Conservation (phyloP, 768 basidiomycete genomes). For the Royoungia palumana region DNA sequence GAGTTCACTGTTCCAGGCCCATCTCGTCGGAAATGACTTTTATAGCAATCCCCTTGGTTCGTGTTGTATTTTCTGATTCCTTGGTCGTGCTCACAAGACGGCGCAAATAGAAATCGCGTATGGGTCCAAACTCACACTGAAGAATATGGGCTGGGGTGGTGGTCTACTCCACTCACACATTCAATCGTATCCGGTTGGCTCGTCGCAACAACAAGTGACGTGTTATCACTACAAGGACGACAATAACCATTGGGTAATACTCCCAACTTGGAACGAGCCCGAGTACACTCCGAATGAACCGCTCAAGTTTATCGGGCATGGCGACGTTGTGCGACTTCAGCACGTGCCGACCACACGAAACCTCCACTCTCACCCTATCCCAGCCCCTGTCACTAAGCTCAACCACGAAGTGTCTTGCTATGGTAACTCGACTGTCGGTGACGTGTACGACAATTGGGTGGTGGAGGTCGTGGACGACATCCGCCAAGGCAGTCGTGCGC, state of each 20-base stretch:
- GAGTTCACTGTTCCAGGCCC: constrained; percentile 98
- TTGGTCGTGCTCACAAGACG: constrained; percentile 1
- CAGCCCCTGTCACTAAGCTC: constrained; percentile 86
- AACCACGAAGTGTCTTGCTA: constrained; percentile 93
- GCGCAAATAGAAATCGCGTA: constrained; percentile 67
- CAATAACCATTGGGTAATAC: constrained; percentile 89
- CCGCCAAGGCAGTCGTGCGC: constrained; percentile 52
- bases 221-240: constrained; percentile 99
- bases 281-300: constrained; percentile 60
- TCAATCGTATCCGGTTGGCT: constrained; percentile 92
- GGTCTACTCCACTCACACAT: constrained; percentile 95
- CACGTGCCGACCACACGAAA: constrained; percentile 85
- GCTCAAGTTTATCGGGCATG: constrained; percentile 69
- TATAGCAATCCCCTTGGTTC: constrained; percentile 81
- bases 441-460: constrained; percentile 85
- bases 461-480: constrained; percentile 94
- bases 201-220: constrained; percentile 92
- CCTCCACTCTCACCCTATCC: constrained; percentile 85
- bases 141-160: constrained; percentile 98
- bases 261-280: constrained; percentile 78
- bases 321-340: constrained; percentile 75
- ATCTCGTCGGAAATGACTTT: constrained; percentile 93
- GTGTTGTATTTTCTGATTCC: constrained; percentile 14
- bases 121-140: constrained; percentile 88
- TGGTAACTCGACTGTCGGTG: constrained; percentile 86